Conservation (phyloP, 2,329 filamentous ascomycete species). For the Rosellinia necatrix region DNA sequence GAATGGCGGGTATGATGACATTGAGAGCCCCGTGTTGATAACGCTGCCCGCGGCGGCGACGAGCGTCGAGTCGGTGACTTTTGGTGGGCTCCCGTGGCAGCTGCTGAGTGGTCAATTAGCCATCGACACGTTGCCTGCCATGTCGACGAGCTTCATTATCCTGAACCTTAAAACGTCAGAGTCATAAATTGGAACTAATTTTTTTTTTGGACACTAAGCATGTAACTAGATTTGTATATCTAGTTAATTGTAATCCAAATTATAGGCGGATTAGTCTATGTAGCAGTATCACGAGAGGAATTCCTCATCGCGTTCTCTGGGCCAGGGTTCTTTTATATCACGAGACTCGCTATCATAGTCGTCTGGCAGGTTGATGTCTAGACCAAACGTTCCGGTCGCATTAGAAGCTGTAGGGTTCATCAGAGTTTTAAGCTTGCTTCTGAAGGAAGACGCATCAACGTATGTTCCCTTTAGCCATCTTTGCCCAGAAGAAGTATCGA, state of each 20-base stretch:
- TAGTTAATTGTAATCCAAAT: no score
- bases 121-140: constrained; percentile 37
- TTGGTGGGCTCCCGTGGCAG: constrained; percentile 36
- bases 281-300: no score
- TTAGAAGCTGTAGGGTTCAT: no score
- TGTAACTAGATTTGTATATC: not conserved
- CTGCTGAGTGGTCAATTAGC: constrained; percentile 32
- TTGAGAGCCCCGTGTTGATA: constrained; percentile 24
- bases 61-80: constrained; percentile 30
- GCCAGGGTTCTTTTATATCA: no score
- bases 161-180: constrained; percentile 29
- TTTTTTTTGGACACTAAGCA: not conserved
- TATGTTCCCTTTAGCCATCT: constrained; percentile 89
- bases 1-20: constrained; percentile 38
- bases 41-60: constrained; percentile 24
- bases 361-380: no score
- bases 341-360: no score
- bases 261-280: no score
- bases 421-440: constrained; percentile 19
- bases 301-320: no score
- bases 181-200: not conserved
- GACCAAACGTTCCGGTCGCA: no score
- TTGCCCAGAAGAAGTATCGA: constrained; percentile 68
- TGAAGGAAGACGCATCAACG: constrained; percentile 56
- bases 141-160: constrained; percentile 43